These are phyloP conservation scores for Cinnamomum micranthum DNA, from an alignment of 164 flowering plant species.

Conservation along the genomic window DNA sequence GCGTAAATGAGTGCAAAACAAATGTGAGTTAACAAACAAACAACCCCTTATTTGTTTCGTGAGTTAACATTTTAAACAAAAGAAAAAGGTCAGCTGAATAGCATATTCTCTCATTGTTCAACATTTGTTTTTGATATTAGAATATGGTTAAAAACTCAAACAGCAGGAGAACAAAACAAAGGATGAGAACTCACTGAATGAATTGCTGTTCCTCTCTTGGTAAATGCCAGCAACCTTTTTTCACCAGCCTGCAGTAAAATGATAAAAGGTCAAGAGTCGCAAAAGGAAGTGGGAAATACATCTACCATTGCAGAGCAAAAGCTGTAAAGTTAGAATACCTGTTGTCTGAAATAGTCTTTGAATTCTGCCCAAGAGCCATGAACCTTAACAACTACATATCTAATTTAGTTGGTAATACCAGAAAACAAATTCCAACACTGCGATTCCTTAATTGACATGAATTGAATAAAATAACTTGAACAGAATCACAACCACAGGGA, in stretches of 20 bases:
- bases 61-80: no score
- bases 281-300: background rate
- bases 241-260: constrained; percentile 58
- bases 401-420: constrained; percentile 26
- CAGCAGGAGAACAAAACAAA: background rate
- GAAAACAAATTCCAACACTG: background rate
- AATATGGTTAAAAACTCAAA: background rate
- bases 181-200: constrained; percentile 66
- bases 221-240: constrained; percentile 81
- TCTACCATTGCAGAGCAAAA: background rate
- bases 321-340: constrained; percentile 30
- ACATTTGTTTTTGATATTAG: no score
- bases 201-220: constrained; percentile 63
- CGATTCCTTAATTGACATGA: background rate
- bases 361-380: constrained; percentile 91
- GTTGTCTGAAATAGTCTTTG: constrained; percentile 62
- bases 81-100: no score
- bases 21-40: no score
- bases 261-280: background rate
- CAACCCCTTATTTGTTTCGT: no score
- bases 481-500: background rate
- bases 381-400: constrained; percentile 92
- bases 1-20: no score
- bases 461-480: background rate
- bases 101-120: no score